Percentiles rank a stretch among this genome's conserved stretches.
Evolutionary conservation across 768 basidiomycete species (phyloP).

Genomic region (Hysterangium stoloniferum): DNA sequence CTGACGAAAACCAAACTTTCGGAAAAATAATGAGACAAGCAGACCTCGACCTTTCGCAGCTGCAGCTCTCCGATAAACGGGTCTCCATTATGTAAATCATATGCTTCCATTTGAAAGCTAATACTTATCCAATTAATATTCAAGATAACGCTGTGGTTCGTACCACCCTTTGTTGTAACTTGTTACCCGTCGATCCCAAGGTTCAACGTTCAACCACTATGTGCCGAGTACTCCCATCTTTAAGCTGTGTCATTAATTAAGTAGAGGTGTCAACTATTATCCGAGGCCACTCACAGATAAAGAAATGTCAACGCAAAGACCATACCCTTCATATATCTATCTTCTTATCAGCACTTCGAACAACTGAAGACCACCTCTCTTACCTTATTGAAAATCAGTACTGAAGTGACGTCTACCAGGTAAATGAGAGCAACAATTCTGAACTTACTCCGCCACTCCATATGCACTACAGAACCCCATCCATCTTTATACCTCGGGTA

Average conservation of each 20-base stretch:
- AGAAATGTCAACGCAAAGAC: conserved; percentile 97
- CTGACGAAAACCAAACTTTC: conserved; percentile 60
- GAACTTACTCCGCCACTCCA: conserved; percentile 87
- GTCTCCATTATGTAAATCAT: conserved; percentile 98
- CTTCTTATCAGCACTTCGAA: neutral
- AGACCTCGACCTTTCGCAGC: conserved; percentile 97
- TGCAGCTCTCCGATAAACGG: conserved; percentile 93
- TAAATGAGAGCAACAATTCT: conserved; percentile 99
- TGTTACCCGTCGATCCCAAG: conserved; percentile 99
- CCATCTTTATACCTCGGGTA: conserved; percentile 96
- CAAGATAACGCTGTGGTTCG: conserved; percentile 14
- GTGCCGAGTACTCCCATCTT: conserved; percentile 74
- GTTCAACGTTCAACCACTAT: conserved; percentile 99
- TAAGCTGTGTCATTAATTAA: too few species aligned
- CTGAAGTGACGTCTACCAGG: conserved; percentile 88
- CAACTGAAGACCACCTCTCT: conserved; percentile 15
- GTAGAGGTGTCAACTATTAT: neutral
- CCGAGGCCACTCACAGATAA: conserved; percentile 61
- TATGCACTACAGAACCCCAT: conserved; percentile 96
- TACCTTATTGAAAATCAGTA: conserved; percentile 98
- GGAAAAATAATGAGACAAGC: conserved; percentile 80
- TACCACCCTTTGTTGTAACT: conserved; percentile 93
- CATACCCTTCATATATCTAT: conserved; percentile 98
- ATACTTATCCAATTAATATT: neutral
- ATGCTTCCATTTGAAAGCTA: conserved; percentile 29